Evolutionary conservation across 2,329 filamentous ascomycete species (phyloP).

Genomic region (Apiospora kogelbergensis): DNA sequence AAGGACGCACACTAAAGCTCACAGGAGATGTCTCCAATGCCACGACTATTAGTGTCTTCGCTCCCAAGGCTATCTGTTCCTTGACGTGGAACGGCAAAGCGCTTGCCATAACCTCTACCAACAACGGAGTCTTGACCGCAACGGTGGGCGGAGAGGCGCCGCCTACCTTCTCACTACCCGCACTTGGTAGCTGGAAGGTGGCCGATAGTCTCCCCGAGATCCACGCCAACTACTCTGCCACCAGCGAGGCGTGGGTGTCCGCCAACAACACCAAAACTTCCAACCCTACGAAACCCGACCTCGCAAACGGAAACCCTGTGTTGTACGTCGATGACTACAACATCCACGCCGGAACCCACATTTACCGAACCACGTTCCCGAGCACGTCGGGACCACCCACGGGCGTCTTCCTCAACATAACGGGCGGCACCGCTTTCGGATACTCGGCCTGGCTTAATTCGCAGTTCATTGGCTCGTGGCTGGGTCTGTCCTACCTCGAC

Average conservation of each 20-base stretch:
- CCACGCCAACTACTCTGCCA: conserved; percentile 40
- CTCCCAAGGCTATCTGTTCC: conserved; percentile 41
- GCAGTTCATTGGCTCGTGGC: conserved; percentile 53
- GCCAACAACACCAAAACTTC: conserved; percentile 50
- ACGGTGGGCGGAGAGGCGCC: conserved; percentile 25
- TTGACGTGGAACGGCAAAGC: conserved; percentile 53
- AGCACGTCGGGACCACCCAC: conserved; percentile 36
- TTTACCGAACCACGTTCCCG: conserved; percentile 53
- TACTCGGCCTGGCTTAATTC: conserved; percentile 60
- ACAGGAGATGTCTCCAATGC: conserved; percentile 44
- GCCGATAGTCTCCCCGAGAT: conserved; percentile 50
- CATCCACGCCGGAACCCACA: conserved; percentile 52
- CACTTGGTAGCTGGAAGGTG: conserved; percentile 45
- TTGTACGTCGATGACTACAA: conserved; percentile 59
- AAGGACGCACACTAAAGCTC: conserved; percentile 37
- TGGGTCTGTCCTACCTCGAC: conserved; percentile 45
- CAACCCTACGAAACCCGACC: conserved; percentile 46
- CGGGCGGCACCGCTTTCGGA: conserved; percentile 55
- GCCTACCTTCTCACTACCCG: conserved; percentile 35
- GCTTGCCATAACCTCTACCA: conserved; percentile 25
- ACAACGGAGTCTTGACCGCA: conserved; percentile 29
- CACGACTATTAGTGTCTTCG: conserved; percentile 46
- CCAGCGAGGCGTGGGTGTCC: conserved; percentile 42
- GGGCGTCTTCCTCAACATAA: conserved; percentile 49
- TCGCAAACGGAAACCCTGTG: conserved; percentile 53